phyloP scores from a whole-genome alignment of 495 filamentous ascomycete genomes.

The Annulohypoxylon stygium region DNA sequence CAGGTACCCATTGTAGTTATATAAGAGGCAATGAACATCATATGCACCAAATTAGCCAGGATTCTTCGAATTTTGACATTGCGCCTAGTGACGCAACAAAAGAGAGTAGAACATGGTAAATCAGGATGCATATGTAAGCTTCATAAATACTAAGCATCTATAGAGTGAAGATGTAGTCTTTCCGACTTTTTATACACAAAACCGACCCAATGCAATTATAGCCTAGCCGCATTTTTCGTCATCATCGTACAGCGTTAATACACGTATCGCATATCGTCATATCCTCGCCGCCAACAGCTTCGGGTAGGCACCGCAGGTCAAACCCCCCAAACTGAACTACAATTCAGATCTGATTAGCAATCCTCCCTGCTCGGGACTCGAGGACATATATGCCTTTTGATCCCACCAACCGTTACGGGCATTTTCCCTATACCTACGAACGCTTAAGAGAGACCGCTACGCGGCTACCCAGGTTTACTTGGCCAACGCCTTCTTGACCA shows the following conservation, averaged over 20 bases:
- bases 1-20: neutral
- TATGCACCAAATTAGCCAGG: no score
- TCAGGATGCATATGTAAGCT: neutral
- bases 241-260: conserved; percentile 25
- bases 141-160: neutral
- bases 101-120: neutral
- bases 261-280: neutral
- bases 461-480: neutral
- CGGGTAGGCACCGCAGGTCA: neutral
- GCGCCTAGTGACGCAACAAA: neutral
- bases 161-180: conserved; percentile 41
- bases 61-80: neutral
- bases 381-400: neutral
- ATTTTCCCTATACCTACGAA: neutral
- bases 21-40: conserved; percentile 11
- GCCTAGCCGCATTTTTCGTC: conserved; percentile 15
- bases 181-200: conserved; percentile 30
- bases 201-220: conserved; percentile 10
- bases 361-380: neutral
- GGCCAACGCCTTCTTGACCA: conserved; percentile 50
- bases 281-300: neutral
- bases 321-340: neutral
- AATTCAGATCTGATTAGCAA: neutral
- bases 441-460: neutral
- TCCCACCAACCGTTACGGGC: neutral